Conservation (phyloP, 2,329 filamentous ascomycete species). For the Karstenula rhodostoma region DNA sequence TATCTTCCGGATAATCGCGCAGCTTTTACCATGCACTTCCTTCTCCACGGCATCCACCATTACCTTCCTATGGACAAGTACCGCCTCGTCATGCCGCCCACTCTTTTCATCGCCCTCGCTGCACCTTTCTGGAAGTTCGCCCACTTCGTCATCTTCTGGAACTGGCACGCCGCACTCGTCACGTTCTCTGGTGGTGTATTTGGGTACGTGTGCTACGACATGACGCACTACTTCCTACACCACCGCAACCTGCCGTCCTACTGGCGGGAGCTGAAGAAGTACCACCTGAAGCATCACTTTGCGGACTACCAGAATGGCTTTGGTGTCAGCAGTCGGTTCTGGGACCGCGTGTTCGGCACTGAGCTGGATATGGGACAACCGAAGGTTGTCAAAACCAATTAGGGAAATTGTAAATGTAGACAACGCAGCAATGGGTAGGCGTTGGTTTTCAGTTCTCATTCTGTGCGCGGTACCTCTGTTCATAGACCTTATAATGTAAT, state of each 20-base stretch:
- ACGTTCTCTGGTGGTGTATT: constrained; percentile 92
- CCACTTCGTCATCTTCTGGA: constrained; percentile 79
- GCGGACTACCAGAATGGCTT: constrained; percentile 98
- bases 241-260: constrained; percentile 90
- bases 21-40: constrained; percentile 86
- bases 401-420: neutral
- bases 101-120: constrained; percentile 83
- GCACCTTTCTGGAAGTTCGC: constrained; percentile 92
- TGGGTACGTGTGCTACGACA: constrained; percentile 93
- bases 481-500: constrained; percentile 18
- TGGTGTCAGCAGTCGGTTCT: constrained; percentile 94
- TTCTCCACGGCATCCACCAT: constrained; percentile 96
- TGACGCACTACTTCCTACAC: constrained; percentile 99
- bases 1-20: constrained; percentile 90
- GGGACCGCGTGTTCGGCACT: constrained; percentile 92
- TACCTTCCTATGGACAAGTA: constrained; percentile 99
- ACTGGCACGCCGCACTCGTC: constrained; percentile 82
- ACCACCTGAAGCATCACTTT: constrained; percentile 96
- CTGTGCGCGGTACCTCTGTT: neutral
- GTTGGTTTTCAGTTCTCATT: constrained; percentile 8
- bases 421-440: constrained; percentile 12
- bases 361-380: constrained; percentile 68
- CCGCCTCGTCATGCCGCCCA: constrained; percentile 94
- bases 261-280: constrained; percentile 95
- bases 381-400: constrained; percentile 58